These are phyloP conservation scores for Scenedesmus sp. DNA, from an alignment of 163 green algal species.

Conservation along the genomic window DNA sequence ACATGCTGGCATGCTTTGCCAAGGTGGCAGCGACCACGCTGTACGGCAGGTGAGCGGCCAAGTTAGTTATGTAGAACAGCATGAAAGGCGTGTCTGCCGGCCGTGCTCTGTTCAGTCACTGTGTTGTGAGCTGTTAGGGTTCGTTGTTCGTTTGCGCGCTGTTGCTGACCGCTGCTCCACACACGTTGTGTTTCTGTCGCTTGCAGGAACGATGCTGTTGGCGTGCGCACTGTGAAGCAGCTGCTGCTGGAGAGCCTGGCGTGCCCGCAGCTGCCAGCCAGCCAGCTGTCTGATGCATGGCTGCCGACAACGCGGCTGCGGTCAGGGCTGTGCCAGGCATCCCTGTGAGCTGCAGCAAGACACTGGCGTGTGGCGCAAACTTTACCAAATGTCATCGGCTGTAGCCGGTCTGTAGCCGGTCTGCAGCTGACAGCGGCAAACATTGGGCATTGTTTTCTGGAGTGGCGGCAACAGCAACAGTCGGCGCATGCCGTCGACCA, in stretches of 20 bases:
- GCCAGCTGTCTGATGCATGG: constrained; percentile 30
- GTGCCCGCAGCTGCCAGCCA: constrained; percentile 34
- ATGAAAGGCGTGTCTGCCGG: no score
- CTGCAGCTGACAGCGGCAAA: background rate
- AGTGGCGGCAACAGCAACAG: no score
- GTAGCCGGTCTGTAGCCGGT: background rate
- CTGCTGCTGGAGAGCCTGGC: constrained; percentile 39
- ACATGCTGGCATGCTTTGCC: constrained; percentile 44
- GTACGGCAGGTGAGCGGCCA: constrained; percentile 27
- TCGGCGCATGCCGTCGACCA: no score
- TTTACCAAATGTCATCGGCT: background rate
- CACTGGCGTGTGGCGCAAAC: background rate
- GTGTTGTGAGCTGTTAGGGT: no score
- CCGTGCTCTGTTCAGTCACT: background rate
- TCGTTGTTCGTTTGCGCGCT: background rate
- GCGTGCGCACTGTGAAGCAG: constrained; percentile 43
- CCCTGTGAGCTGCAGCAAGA: background rate
- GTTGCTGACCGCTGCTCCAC: background rate
- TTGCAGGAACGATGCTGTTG: constrained; percentile 35
- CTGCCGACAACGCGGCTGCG: constrained; percentile 27
- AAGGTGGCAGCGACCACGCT: constrained; percentile 41
- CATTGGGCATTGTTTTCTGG: no score
- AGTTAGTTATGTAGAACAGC: no score
- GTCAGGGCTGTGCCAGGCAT: constrained; percentile 21
- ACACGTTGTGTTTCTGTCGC: background rate